phyloP scores from a whole-genome alignment of 2,329 filamentous ascomycete genomes.

The Aspergillus sp. region DNA sequence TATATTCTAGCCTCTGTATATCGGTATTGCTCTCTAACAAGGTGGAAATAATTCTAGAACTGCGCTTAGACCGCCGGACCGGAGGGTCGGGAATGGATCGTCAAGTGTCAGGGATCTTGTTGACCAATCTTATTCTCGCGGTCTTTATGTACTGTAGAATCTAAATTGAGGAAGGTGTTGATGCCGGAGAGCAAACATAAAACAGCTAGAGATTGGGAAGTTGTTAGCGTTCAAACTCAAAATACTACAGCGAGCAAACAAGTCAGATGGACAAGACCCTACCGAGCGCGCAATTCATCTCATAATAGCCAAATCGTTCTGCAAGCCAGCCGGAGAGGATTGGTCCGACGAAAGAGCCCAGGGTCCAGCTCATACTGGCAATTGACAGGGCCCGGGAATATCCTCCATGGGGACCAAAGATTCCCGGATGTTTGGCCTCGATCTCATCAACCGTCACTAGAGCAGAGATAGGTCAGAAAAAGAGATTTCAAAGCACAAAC shows the following conservation, averaged over 20 bases:
- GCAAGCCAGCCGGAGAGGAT: conserved; percentile 20
- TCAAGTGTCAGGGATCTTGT: not conserved
- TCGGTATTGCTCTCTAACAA: not conserved
- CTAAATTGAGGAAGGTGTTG: conserved; percentile 1
- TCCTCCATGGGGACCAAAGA: conserved; percentile 27
- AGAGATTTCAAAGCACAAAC: not conserved
- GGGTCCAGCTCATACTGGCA: conserved; percentile 24
- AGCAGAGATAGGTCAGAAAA: not conserved
- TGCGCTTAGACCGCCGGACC: not conserved
- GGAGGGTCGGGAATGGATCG: not conserved
- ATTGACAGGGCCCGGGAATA: conserved; percentile 27
- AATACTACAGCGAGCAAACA: not conserved
- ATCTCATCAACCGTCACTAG: conserved; percentile 23
- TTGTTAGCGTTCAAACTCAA: not conserved
- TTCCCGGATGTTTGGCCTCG: conserved; percentile 19
- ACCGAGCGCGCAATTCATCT: conserved; percentile 23
- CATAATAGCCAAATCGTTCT: conserved; percentile 22
- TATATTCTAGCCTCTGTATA: not conserved
- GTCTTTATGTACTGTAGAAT: not conserved
- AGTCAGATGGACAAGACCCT: not conserved
- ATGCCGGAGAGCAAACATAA: conserved; percentile 15
- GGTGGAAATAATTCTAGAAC: not conserved
- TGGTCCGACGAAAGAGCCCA: conserved; percentile 24
- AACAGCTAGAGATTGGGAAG: conserved; percentile 7
- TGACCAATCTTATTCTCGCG: not conserved